Percentiles rank a stretch among this genome's conserved stretches.
phyloP scores from a whole-genome alignment of 345 rosid genomes.

The Syzygium grande region DNA sequence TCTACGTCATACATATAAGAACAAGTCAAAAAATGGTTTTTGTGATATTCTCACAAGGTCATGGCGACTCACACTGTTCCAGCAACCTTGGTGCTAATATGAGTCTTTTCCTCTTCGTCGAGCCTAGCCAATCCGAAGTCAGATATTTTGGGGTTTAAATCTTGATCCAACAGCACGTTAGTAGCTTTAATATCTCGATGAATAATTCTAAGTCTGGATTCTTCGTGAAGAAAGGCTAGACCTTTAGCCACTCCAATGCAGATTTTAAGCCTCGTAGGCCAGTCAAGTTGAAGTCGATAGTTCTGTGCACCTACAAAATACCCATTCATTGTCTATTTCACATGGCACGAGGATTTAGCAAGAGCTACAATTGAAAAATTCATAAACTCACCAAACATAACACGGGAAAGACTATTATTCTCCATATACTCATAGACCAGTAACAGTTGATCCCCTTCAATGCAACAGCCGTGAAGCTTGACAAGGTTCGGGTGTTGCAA shows the following conservation, averaged over 20 bases:
- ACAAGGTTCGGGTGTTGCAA: slow-evolving; percentile 72
- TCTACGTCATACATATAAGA: not conserved
- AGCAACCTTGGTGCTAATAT: slow-evolving; percentile 50
- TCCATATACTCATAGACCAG: slow-evolving; percentile 67
- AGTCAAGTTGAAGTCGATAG: slow-evolving; percentile 22
- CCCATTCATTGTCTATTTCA: not conserved
- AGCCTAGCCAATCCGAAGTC: slow-evolving; percentile 66
- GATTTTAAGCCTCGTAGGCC: slow-evolving; percentile 40
- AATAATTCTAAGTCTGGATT: slow-evolving; percentile 39
- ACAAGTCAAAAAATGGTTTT: not conserved
- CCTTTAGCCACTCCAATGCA: slow-evolving; percentile 61
- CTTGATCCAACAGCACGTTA: slow-evolving; percentile 42
- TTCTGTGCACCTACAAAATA: slow-evolving; percentile 9
- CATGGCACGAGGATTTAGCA: not conserved
- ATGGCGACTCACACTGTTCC: slow-evolving; percentile 51
- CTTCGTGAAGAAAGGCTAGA: slow-evolving; percentile 48
- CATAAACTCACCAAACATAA: slow-evolving; percentile 41
- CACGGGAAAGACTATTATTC: slow-evolving; percentile 49
- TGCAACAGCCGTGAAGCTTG: slow-evolving; percentile 58
- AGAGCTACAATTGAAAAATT: not conserved
- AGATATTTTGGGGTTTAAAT: slow-evolving; percentile 51
- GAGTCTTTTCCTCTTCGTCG: slow-evolving; percentile 32
- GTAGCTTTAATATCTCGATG: slow-evolving; percentile 64
- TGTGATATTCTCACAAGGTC: not conserved
- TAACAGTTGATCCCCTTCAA: slow-evolving; percentile 50